phyloP scores from a whole-genome alignment of 495 filamentous ascomycete genomes.

The Hamigera avellanea region DNA sequence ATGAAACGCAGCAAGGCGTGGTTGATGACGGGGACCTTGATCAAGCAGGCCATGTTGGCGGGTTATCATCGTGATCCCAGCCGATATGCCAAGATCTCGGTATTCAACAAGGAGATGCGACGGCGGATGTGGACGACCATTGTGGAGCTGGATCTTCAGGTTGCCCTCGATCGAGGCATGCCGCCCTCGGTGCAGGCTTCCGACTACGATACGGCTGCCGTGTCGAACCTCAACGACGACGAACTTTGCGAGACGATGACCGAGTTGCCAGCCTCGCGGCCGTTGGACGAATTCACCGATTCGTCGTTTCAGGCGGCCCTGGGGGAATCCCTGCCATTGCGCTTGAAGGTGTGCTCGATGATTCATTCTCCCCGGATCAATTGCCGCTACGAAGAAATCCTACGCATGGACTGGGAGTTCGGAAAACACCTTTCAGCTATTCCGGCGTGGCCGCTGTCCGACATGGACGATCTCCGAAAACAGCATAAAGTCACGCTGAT shows the following conservation, averaged over 20 bases:
- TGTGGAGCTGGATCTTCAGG: conserved; percentile 48
- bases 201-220: conserved; percentile 47
- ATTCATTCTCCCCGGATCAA: conserved; percentile 33
- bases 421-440: conserved; percentile 24
- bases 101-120: conserved; percentile 52
- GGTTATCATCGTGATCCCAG: conserved; percentile 46
- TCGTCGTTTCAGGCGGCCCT: conserved; percentile 25
- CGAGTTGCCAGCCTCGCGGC: conserved; percentile 19
- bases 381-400: conserved; percentile 35
- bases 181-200: conserved; percentile 39
- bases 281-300: conserved; percentile 24
- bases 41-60: conserved; percentile 45
- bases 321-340: conserved; percentile 21
- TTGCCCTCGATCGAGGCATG: conserved; percentile 47
- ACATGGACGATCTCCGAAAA: conserved; percentile 11
- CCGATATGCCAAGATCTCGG: conserved; percentile 38
- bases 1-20: conserved; percentile 47
- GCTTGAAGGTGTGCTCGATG: conserved; percentile 24
- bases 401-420: conserved; percentile 29
- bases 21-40: conserved; percentile 44
- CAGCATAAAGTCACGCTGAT: conserved; percentile 22
- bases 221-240: conserved; percentile 39
- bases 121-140: conserved; percentile 58
- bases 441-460: conserved; percentile 18
- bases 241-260: conserved; percentile 26